phyloP scores from a whole-genome alignment of 768 basidiomycete species.

The Dioszegia crocea region DNA sequence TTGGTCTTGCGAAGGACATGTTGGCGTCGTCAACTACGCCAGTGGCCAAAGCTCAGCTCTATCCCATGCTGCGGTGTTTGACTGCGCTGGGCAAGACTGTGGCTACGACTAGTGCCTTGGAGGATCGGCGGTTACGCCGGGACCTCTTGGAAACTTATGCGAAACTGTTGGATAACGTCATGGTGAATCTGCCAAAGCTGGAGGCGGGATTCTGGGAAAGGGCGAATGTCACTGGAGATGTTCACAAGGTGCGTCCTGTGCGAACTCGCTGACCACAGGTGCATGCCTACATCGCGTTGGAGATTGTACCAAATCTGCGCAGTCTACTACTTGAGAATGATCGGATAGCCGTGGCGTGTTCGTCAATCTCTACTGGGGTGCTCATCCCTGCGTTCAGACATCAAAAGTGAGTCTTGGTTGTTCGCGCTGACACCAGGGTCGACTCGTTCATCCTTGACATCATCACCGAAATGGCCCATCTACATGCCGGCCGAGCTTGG shows the following conservation, averaged over 20 bases:
- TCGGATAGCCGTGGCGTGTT: conserved; percentile 71
- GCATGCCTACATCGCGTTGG: conserved; percentile 63
- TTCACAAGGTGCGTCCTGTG: not conserved
- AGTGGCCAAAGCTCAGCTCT: conserved; percentile 62
- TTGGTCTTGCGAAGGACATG: conserved; percentile 74
- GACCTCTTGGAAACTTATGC: conserved; percentile 87
- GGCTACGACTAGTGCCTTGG: conserved; percentile 77
- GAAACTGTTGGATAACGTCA: conserved; percentile 75
- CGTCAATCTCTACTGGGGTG: conserved; percentile 77
- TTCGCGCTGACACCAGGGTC: conserved; percentile 45
- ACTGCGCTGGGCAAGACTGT: conserved; percentile 25
- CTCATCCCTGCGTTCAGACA: conserved; percentile 74
- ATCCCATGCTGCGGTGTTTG: conserved; percentile 58
- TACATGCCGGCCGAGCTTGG: conserved; percentile 83
- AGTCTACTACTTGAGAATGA: conserved; percentile 79
- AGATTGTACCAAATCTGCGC: conserved; percentile 69
- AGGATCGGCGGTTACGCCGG: conserved; percentile 79
- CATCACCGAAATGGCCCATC: conserved; percentile 70
- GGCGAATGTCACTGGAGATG: not conserved
- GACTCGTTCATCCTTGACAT: conserved; percentile 65
- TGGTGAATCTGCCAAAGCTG: conserved; percentile 57
- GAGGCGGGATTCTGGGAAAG: conserved; percentile 22
- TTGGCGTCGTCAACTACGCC: conserved; percentile 53
- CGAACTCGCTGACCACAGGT: conserved; percentile 54
- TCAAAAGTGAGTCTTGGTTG: conserved; percentile 57